These are phyloP conservation scores for Gynandropsis gynandra DNA, from an alignment of 345 rosid species.

Conservation along the genomic window DNA sequence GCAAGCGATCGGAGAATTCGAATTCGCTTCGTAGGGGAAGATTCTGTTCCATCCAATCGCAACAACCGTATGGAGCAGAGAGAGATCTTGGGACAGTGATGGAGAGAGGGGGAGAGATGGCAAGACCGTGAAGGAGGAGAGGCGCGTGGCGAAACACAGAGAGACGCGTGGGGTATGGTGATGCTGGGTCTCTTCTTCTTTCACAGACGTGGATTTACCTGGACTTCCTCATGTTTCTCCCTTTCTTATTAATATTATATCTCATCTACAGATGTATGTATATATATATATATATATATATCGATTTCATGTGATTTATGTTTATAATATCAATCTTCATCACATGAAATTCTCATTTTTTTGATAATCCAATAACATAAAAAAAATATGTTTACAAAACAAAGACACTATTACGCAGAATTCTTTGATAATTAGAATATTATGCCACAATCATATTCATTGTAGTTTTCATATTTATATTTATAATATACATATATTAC, in stretches of 20 bases:
- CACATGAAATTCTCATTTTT: too few relatives aligned
- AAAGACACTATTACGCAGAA: too few relatives aligned
- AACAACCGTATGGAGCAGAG: conserved; percentile 23
- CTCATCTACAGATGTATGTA: neutral
- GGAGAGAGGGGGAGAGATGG: conserved; percentile 18
- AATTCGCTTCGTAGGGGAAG: conserved; percentile 10
- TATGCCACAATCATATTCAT: too few relatives aligned
- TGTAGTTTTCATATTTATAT: too few relatives aligned
- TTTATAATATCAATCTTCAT: too few relatives aligned
- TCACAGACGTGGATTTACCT: conserved; percentile 24
- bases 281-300: neutral
- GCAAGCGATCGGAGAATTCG: too few relatives aligned
- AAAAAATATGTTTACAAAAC: too few relatives aligned
- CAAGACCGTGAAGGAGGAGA: conserved; percentile 20
- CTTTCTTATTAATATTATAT: conserved; percentile 1
- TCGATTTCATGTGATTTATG: too few relatives aligned
- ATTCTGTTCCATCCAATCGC: conserved; percentile 27
- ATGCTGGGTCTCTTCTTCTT: neutral
- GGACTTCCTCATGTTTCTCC: conserved; percentile 9
- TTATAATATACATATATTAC: too few relatives aligned
- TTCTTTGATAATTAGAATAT: too few relatives aligned
- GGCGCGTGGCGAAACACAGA: conserved; percentile 22
- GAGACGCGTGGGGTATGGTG: conserved; percentile 24
- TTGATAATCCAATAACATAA: too few relatives aligned
- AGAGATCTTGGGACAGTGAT: neutral